Base-by-base conservation (phyloP, 2,329 filamentous ascomycete species). In the Hysterium pulicare region DNA sequence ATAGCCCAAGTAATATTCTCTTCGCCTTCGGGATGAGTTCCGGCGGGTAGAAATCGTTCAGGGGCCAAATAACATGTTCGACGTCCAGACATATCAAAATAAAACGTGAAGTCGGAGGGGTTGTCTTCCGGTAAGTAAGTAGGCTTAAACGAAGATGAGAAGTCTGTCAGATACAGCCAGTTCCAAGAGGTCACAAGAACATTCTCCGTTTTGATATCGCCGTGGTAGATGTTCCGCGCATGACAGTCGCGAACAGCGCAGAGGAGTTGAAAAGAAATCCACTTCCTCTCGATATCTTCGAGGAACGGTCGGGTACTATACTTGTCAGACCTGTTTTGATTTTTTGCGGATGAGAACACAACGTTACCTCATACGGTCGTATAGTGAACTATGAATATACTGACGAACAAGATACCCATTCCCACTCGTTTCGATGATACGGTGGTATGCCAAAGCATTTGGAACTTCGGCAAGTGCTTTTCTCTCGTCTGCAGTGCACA, bases 161-260 rank as follows among this genome's bases (percentile, higher is more conserved):
- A 98, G 66, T 98, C 93, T n/a, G 90, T 85, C 28, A 98, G 77
- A 64, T 97, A 98, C 2, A 98, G 77, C 93, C 94, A 98, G 71
- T 97, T 96, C 93, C 93, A 98, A 5, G 93, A 97, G 0, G 93
- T 98, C 38, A 98, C 91, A 36, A 98, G 74, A 26, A 95, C 82
- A 58, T 98, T 98, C 68, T 98, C 91, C 1, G 91, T 93, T 74
- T 98, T 98, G 73, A 98, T 97, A 61, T 98, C 94, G 44, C 93
- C 94, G 63, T 98, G 93, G 64, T 90, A 97, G 39, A 98, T 77
- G 57, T 94, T 87, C 35, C 86, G 79, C 21, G 86, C 77, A 66
- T 98, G 93, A 57, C 89, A 96, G 67, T 98, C 94, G 43, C 90
- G 83, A 45, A 98, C 74, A 2, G 88, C 90, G 66, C 90, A 96